phyloP scores from a whole-genome alignment of 2,329 filamentous ascomycete species.

The Berkeleyomyces rouxiae region DNA sequence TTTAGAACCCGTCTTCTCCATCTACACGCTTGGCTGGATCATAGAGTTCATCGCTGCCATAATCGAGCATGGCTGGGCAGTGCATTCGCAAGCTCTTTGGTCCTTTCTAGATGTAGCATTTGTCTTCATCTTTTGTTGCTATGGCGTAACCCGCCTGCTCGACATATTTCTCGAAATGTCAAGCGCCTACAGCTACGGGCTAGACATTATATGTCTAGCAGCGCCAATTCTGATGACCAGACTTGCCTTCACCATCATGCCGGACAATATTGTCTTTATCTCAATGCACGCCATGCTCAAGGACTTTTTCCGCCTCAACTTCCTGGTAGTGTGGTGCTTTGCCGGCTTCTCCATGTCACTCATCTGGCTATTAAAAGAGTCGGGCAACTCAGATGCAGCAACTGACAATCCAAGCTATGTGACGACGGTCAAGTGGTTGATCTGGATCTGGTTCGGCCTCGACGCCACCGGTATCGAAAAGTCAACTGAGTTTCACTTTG shows the following conservation, averaged over 20 bases:
- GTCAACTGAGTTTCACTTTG: slow-evolving; percentile 42
- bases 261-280: slow-evolving; percentile 61
- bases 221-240: slow-evolving; percentile 54
- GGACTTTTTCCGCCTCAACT: slow-evolving; percentile 50
- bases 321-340: slow-evolving; percentile 52
- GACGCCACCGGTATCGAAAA: slow-evolving; percentile 42
- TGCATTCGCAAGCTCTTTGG: slow-evolving; percentile 61
- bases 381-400: slow-evolving; percentile 15
- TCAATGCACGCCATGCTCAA: slow-evolving; percentile 58
- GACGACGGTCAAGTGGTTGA: slow-evolving; percentile 59
- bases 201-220: slow-evolving; percentile 49
- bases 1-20: slow-evolving; percentile 41
- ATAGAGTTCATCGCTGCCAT: slow-evolving; percentile 49
- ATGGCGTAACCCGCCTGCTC: slow-evolving; percentile 42
- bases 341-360: slow-evolving; percentile 54
- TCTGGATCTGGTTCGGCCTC: slow-evolving; percentile 66
- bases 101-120: slow-evolving; percentile 60
- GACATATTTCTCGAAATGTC: slow-evolving; percentile 32
- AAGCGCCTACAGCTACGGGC: slow-evolving; percentile 32
- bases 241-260: slow-evolving; percentile 55
- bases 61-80: slow-evolving; percentile 47
- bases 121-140: slow-evolving; percentile 42
- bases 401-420: slow-evolving; percentile 23
- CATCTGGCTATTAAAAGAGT: slow-evolving; percentile 38
- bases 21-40: slow-evolving; percentile 52